phyloP scores from a whole-genome alignment of 2,329 filamentous ascomycete species.

The Pleochaeta shiraiana region DNA sequence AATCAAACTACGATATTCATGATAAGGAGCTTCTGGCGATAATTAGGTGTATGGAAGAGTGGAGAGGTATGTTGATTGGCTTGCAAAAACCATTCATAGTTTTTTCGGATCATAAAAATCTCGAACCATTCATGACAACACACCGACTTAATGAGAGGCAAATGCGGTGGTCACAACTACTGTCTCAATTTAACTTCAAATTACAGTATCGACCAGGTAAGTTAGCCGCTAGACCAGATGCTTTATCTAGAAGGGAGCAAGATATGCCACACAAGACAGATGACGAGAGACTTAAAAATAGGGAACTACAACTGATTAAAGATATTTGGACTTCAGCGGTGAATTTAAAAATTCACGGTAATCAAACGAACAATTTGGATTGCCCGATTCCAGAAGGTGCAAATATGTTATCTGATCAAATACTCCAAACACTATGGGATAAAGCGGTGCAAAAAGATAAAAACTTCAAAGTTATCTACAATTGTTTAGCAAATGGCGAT shows the following conservation, averaged over 20 bases:
- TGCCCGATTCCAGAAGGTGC: neutral
- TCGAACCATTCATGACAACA: neutral
- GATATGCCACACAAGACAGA: neutral
- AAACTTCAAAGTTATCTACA: neutral
- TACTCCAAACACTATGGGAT: neutral
- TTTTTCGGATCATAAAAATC: neutral
- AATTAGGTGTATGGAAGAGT: neutral
- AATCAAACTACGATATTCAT: neutral
- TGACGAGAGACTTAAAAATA: neutral
- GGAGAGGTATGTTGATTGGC: constrained; percentile 1
- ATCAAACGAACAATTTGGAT: neutral
- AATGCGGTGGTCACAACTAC: neutral
- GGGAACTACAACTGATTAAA: neutral
- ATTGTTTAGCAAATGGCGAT: neutral
- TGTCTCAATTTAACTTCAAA: neutral
- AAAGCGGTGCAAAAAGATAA: neutral
- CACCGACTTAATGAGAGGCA: neutral
- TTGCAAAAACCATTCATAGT: neutral
- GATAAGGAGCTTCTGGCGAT: neutral
- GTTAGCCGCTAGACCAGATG: neutral
- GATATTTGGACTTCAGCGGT: neutral
- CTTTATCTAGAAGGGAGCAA: too few relatives aligned
- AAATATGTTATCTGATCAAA: neutral
- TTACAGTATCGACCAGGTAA: neutral
- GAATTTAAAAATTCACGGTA: neutral